phyloP scores from a whole-genome alignment of 345 rosid genomes.

The Citrus australasica region DNA sequence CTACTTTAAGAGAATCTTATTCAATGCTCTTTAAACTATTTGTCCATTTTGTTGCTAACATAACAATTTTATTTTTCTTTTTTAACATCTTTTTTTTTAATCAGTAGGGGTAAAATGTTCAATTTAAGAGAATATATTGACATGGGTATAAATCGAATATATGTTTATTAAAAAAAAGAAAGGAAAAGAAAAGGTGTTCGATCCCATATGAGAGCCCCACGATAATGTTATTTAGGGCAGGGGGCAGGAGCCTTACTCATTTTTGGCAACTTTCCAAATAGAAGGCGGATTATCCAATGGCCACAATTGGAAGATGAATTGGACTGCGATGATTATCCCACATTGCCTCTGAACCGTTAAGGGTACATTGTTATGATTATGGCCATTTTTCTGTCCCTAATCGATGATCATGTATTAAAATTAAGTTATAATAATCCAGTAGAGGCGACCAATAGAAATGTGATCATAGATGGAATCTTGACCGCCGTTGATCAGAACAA shows the following conservation, averaged over 20 bases:
- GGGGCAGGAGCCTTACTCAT: neutral
- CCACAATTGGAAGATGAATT: neutral
- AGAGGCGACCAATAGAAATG: neutral
- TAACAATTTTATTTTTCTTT: neutral
- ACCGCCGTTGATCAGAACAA: conserved; percentile 6
- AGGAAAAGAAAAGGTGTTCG: neutral
- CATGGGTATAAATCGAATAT: too few species aligned
- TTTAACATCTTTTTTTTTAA: neutral
- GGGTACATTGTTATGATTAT: conserved; percentile 5
- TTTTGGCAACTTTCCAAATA: neutral
- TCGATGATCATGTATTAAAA: neutral
- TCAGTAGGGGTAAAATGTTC: neutral
- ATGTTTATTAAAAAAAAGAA: too few species aligned
- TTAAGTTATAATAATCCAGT: neutral
- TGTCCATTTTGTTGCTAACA: too few species aligned
- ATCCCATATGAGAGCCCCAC: neutral
- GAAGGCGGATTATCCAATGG: neutral
- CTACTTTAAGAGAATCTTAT: too few species aligned
- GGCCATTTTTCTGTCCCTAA: neutral
- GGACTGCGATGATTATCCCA: conserved; percentile 13
- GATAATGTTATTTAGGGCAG: neutral
- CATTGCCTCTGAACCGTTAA: neutral
- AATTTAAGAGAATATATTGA: neutral
- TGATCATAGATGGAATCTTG: neutral
- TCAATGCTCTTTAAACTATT: too few species aligned